Percentiles rank a stretch among this genome's conserved stretches.
phyloP scores from a whole-genome alignment of 495 filamentous ascomycete species.

The Penicillium riverlandense region DNA sequence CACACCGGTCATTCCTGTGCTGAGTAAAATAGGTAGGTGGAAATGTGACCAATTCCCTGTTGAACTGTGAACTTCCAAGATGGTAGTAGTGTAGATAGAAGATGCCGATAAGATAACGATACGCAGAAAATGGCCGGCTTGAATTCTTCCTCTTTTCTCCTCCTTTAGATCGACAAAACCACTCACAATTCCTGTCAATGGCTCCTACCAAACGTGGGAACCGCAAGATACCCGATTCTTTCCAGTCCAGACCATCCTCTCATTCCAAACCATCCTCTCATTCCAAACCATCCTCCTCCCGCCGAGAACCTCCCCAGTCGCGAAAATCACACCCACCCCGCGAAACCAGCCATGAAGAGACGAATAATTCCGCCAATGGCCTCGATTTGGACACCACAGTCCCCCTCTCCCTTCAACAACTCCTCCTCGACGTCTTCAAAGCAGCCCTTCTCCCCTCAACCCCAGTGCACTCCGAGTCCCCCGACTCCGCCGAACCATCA shows the following conservation, averaged over 20 bases:
- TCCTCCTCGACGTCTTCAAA: conserved; percentile 70
- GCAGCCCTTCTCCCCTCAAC: conserved; percentile 40
- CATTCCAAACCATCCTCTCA: no score
- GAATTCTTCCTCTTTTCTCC: no score
- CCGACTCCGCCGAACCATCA: not conserved
- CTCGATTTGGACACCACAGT: conserved; percentile 25
- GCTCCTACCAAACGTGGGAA: no score
- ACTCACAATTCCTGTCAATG: no score
- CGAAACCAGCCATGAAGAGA: not conserved
- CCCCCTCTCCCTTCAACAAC: conserved; percentile 57
- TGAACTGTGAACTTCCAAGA: no score
- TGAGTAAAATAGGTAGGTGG: not conserved
- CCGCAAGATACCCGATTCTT: no score
- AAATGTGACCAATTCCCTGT: no score
- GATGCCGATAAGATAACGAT: no score
- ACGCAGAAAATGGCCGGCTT: no score
- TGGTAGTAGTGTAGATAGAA: no score
- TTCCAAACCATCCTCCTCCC: not conserved
- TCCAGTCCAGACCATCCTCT: no score
- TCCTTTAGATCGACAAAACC: no score
- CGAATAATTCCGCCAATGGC: not conserved
- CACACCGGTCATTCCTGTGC: not conserved
- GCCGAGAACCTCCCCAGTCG: conserved; percentile 9
- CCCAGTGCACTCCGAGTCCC: conserved; percentile 4
- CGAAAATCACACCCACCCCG: conserved; percentile 8